These are phyloP conservation scores for Gymnopilus dilepis DNA, from an alignment of 768 basidiomycete species.

Conservation along the genomic window DNA sequence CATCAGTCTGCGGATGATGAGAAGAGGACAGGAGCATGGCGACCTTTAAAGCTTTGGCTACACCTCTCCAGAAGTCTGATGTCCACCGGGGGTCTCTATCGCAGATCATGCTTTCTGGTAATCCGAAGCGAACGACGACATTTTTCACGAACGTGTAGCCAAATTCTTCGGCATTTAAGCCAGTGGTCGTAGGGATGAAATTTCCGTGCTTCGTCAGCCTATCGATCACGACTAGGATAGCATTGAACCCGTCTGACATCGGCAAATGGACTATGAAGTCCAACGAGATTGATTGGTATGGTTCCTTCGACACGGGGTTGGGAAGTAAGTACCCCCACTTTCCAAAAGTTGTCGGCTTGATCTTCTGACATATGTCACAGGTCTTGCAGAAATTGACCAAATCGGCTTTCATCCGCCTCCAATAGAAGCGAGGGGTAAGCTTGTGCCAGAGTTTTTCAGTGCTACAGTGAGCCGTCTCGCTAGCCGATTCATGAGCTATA, in stretches of 20 bases:
- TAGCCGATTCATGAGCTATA: too few relatives aligned
- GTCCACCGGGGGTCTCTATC: background rate
- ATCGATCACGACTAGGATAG: constrained; percentile 14
- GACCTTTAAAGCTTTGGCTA: constrained; percentile 14
- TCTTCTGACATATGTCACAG: constrained; percentile 9
- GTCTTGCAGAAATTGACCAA: background rate
- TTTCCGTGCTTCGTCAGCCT: constrained; percentile 6
- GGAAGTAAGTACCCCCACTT: constrained; percentile 5
- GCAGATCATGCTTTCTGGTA: background rate
- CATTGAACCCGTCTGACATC: background rate
- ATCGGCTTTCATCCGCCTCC: background rate
- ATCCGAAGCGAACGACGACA: background rate
- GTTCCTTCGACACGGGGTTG: background rate
- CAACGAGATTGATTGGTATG: constrained; percentile 3
- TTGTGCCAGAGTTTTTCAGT: too few relatives aligned
- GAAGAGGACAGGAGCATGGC: too few relatives aligned
- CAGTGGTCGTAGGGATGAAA: background rate
- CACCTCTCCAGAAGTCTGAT: background rate
- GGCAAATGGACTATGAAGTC: constrained; percentile 12
- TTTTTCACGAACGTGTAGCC: background rate
- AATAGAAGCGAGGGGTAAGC: too few relatives aligned
- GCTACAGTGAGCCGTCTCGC: too few relatives aligned
- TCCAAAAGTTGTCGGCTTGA: background rate
- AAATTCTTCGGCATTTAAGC: background rate
- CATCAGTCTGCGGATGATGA: constrained; percentile 27